phyloP scores from a whole-genome alignment of 2,329 filamentous ascomycete species.

The Penicillium oxalicum region DNA sequence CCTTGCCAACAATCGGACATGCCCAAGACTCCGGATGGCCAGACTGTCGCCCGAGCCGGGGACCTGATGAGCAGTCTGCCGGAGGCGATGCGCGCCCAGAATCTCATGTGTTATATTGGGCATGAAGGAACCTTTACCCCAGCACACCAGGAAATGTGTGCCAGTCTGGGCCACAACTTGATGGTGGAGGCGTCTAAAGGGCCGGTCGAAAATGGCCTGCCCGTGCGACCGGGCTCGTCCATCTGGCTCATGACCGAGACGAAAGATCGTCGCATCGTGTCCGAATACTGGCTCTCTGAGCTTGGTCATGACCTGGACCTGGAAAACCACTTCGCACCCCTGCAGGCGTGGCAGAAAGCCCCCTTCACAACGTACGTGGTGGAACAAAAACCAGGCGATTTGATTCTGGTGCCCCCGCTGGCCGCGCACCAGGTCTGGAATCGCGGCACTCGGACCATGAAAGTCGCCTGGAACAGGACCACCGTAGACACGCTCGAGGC shows the following conservation, averaged over 20 bases:
- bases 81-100: slow-evolving; percentile 81
- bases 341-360: slow-evolving; percentile 91
- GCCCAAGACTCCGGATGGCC: slow-evolving; percentile 44
- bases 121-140: slow-evolving; percentile 97
- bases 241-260: slow-evolving; percentile 99
- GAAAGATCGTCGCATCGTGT: slow-evolving; percentile 81
- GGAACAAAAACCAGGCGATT: slow-evolving; percentile 83
- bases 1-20: slow-evolving; percentile 40
- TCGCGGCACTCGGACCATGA: slow-evolving; percentile 88
- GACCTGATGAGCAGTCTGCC: slow-evolving; percentile 94
- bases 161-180: slow-evolving; percentile 90
- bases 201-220: slow-evolving; percentile 61
- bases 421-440: slow-evolving; percentile 99
- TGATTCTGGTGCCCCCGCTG: slow-evolving; percentile 86
- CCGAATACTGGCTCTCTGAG: slow-evolving; percentile 89
- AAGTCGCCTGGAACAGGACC: slow-evolving; percentile 95
- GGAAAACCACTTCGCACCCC: slow-evolving; percentile 91
- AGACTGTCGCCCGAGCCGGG: slow-evolving; percentile 65
- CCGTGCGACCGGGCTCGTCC: slow-evolving; percentile 72
- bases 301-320: slow-evolving; percentile 95
- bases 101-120: slow-evolving; percentile 96
- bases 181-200: slow-evolving; percentile 84
- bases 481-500: slow-evolving; percentile 85
- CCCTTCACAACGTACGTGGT: slow-evolving; percentile 90
- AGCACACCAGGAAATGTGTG: slow-evolving; percentile 95